Conservation (phyloP, 805 yeast species). For the Pichia rugopelliculosa region DNA sequence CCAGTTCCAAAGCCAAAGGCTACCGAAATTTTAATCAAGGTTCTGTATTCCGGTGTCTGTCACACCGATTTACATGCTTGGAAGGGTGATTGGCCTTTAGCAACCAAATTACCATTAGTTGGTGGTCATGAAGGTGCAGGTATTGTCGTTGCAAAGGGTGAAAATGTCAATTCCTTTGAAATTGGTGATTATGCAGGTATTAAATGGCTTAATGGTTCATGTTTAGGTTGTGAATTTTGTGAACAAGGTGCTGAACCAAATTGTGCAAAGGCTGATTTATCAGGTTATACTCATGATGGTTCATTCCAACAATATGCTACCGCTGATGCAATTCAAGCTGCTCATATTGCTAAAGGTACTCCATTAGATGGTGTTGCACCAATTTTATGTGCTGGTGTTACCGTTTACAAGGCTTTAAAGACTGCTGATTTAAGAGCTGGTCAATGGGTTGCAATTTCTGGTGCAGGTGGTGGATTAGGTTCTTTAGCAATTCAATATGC, state of each 20-base stretch:
- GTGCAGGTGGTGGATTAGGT: slow-evolving; percentile 82
- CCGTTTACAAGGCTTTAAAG: slow-evolving; percentile 85
- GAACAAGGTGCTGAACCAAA: slow-evolving; percentile 56
- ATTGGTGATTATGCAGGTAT: slow-evolving; percentile 74
- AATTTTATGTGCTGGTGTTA: slow-evolving; percentile 83
- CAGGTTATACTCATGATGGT: slow-evolving; percentile 87
- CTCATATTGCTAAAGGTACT: slow-evolving; percentile 61
- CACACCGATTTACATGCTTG: slow-evolving; percentile 89
- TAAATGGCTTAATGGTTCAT: slow-evolving; percentile 73
- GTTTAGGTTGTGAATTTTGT: slow-evolving; percentile 68
- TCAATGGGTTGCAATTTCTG: slow-evolving; percentile 68
- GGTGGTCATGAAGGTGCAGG: slow-evolving; percentile 90
- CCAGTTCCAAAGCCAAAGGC: slow-evolving; percentile 72
- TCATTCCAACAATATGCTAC: slow-evolving; percentile 87
- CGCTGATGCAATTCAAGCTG: slow-evolving; percentile 84
- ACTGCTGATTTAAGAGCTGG: slow-evolving; percentile 67
- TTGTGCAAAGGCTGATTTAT: slow-evolving; percentile 62
- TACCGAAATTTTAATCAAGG: slow-evolving; percentile 66
- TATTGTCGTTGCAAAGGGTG: slow-evolving; percentile 66
- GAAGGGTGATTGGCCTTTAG: slow-evolving; percentile 85
- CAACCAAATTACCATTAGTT: slow-evolving; percentile 60
- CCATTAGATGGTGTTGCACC: slow-evolving; percentile 76
- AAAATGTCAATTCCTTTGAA: slow-evolving; percentile 55
- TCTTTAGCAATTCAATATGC: slow-evolving; percentile 71
- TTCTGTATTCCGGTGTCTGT: slow-evolving; percentile 81